Conservation (phyloP, 2,329 filamentous ascomycete species). For the Ceratocystis huliohia region DNA sequence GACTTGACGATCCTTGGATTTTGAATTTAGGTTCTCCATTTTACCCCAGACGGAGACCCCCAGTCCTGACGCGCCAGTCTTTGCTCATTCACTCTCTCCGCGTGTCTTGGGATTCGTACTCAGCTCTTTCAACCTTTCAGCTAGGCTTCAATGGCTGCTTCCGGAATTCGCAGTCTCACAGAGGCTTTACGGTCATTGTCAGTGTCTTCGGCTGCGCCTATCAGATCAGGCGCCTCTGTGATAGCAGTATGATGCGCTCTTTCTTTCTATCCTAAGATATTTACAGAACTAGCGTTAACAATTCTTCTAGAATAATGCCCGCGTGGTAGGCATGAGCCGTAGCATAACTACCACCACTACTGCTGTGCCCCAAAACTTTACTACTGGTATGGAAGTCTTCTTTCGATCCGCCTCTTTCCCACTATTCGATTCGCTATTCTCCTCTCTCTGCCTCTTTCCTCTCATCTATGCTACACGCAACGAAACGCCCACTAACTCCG, state of each 20-base stretch:
- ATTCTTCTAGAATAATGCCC: background rate
- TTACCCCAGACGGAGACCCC: too few relatives aligned
- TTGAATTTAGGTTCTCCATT: background rate
- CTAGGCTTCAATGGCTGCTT: constrained; percentile 32
- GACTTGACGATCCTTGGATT: background rate
- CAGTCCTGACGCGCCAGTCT: background rate
- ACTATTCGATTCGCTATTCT: background rate
- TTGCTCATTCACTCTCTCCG: background rate
- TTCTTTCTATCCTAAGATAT: background rate
- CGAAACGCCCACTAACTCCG: constrained; percentile 28
- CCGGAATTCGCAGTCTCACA: constrained; percentile 37
- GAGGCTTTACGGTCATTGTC: constrained; percentile 40
- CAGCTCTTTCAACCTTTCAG: background rate
- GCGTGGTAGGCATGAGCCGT: constrained; percentile 25
- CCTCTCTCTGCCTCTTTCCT: background rate
- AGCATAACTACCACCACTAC: constrained; percentile 45
- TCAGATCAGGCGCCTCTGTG: background rate
- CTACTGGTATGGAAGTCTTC: constrained; percentile 31
- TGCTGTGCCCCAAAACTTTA: constrained; percentile 31
- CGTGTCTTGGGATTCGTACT: background rate
- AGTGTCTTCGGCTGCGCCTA: background rate
- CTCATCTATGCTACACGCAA: background rate
- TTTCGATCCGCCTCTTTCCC: too few relatives aligned
- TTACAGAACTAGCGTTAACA: background rate
- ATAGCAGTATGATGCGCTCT: background rate